Evolutionary conservation across 352 stramenopile genomes (phyloP), one percentile per base, ranked within the genome.

Genomic region (Globisporangium echinulatum): DNA sequence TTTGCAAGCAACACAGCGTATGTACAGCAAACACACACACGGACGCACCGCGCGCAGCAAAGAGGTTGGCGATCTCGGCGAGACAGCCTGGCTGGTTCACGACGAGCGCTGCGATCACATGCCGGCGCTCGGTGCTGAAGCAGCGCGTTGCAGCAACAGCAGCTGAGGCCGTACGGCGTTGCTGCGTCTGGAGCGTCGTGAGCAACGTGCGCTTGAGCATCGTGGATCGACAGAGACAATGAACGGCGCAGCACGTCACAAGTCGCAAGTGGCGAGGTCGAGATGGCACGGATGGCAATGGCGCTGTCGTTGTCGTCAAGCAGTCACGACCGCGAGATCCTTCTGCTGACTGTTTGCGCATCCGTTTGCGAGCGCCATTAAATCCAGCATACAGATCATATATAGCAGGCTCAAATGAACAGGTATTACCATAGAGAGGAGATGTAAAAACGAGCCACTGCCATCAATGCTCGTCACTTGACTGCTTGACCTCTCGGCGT

Each of bases 21-120:
- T 36, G 47, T 3, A 17, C 19, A 52, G 17, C 49, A 59, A 14
- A 17, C 19, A 47, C 17, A 40, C 46, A 38, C 10, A 10, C 25
- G 4, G n/a, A 74, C 70, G 39, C 55, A 90, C 82, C 84, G 62
- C 84, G 77, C 57, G 84, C 77, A 7, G 84, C 82, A 56, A 94
- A 92, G 36, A 94, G 64, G 63, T 94, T 94, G 66, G 84, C 82
- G 61, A 94, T 94, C 74, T 94, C 82, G 17, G 82, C 84, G 51
- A 94, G 70, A 77, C 82, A 92, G 47, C 84, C 84, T 46, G 84
- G 79, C 64, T 94, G 84, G 69, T 94, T 94, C 49, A 94, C 75
- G 55, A 94, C 84, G 54, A 94, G 66, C 52, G 84, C 84, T 15
- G 84, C 84, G 64, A 94, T 94, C 56, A 94, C 82, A 51, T 94